phyloP scores from a whole-genome alignment of 345 rosid species.

The Draba incana region DNA sequence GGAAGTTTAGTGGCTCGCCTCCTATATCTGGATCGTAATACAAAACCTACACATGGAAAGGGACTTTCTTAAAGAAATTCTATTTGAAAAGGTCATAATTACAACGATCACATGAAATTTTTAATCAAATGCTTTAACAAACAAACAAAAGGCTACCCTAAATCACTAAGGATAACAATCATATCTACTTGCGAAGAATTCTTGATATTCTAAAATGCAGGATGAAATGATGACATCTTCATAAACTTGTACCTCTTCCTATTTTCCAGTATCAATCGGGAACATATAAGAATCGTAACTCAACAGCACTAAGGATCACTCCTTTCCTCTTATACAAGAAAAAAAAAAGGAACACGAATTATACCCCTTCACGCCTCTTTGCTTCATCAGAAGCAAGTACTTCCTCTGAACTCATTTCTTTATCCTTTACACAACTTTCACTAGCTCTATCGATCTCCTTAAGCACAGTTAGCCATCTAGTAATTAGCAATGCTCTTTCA shows the following conservation, averaged over 20 bases:
- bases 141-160: background rate
- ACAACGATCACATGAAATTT: too few species aligned
- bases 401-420: constrained; percentile 49
- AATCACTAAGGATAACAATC: constrained; percentile 3
- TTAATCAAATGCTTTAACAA: background rate
- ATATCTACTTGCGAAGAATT: background rate
- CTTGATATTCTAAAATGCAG: constrained; percentile 3
- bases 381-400: constrained; percentile 53
- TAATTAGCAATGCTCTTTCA: constrained; percentile 71
- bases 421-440: constrained; percentile 48
- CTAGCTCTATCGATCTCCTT: constrained; percentile 62
- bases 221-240: constrained; percentile 24
- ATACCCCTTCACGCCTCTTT: constrained; percentile 58
- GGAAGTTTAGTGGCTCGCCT: constrained; percentile 81
- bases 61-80: constrained; percentile 22
- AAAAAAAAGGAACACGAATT: background rate
- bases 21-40: constrained; percentile 85
- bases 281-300: constrained; percentile 17
- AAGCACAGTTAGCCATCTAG: constrained; percentile 82
- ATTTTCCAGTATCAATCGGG: background rate
- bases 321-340: background rate
- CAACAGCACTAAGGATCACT: constrained; percentile 13
- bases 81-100: constrained; percentile 1
- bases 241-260: background rate
- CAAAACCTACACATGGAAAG: constrained; percentile 57